These are phyloP conservation scores for Paecilomyces fulvus DNA, from an alignment of 2,329 filamentous ascomycete genomes.

Conservation along the genomic window DNA sequence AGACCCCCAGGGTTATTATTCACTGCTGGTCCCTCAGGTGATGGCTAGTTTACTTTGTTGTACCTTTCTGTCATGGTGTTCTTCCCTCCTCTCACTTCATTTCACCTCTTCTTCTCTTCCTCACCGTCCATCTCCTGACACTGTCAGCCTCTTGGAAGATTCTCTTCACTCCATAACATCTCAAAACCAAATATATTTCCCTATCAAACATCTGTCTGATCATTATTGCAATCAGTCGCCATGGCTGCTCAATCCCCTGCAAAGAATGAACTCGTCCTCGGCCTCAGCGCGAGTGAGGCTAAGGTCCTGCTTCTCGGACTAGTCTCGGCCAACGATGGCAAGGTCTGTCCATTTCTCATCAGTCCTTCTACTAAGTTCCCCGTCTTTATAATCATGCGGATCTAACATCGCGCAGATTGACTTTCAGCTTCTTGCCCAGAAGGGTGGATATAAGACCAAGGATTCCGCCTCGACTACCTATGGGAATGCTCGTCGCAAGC, in stretches of 20 bases:
- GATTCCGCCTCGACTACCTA: conserved; percentile 28
- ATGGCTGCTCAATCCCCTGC: not conserved
- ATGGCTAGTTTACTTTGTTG: not conserved
- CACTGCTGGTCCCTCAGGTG: not conserved
- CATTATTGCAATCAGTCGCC: not conserved
- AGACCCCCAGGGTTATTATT: not conserved
- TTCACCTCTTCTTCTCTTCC: conserved; percentile 2
- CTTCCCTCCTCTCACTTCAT: conserved; percentile 2
- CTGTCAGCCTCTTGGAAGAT: not conserved
- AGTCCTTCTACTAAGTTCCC: not conserved
- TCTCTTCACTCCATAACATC: not conserved
- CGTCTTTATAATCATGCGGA: not conserved
- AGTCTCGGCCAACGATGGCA: conserved; percentile 2
- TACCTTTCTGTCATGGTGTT: not conserved
- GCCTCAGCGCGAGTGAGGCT: conserved; percentile 3
- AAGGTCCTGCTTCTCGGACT: conserved; percentile 6
- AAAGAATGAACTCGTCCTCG: conserved; percentile 1
- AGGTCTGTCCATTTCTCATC: conserved; percentile 1
- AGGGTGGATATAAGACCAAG: conserved; percentile 27
- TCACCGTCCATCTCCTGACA: not conserved
- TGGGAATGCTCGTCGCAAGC: conserved; percentile 28
- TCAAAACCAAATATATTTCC: not conserved
- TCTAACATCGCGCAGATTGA: conserved; percentile 24
- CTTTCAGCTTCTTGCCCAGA: conserved; percentile 27
- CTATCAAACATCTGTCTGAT: not conserved